phyloP scores from a whole-genome alignment of 2,329 filamentous ascomycete genomes.

The Beauveria scarabaeidicola region DNA sequence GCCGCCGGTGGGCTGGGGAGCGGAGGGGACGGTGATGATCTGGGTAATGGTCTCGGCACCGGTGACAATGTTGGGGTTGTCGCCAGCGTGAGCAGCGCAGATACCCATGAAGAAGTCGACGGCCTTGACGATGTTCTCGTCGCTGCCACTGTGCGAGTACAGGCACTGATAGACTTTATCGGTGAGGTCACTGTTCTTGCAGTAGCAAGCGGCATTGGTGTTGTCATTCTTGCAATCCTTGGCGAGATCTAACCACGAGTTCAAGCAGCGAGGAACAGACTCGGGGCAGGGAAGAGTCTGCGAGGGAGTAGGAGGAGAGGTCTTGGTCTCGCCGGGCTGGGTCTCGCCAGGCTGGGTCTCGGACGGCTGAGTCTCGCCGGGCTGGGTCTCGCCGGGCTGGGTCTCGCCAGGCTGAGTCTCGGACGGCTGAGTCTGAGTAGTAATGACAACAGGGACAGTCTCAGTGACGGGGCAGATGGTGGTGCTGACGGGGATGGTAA shows the following conservation, averaged over 20 bases:
- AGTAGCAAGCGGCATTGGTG: slow-evolving; percentile 79
- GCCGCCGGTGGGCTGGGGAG: slow-evolving; percentile 37
- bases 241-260: slow-evolving; percentile 73
- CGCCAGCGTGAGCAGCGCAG: slow-evolving; percentile 64
- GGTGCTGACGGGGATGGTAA: slow-evolving; percentile 48
- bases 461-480: slow-evolving; percentile 55
- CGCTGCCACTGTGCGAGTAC: slow-evolving; percentile 52
- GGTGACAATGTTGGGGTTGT: slow-evolving; percentile 82
- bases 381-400: slow-evolving; percentile 11
- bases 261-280: slow-evolving; percentile 79
- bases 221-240: slow-evolving; percentile 64
- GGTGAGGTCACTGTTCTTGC: slow-evolving; percentile 68
- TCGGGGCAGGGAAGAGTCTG: slow-evolving; percentile 49
- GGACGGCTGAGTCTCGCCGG: slow-evolving; percentile 21
- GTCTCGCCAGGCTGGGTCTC: slow-evolving; percentile 14
- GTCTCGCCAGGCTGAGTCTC: slow-evolving; percentile 7
- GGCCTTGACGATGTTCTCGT: slow-evolving; percentile 59
- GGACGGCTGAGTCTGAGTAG: slow-evolving; percentile 13
- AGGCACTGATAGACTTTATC: slow-evolving; percentile 75
- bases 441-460: slow-evolving; percentile 21
- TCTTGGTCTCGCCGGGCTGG: slow-evolving; percentile 16
- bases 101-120: slow-evolving; percentile 85
- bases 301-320: slow-evolving; percentile 16
- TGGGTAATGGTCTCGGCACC: slow-evolving; percentile 57
- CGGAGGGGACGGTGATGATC: slow-evolving; percentile 46